Evolutionary conservation across 1,284 basidiomycete genomes (phyloP), one percentile per base, ranked within the genome.

Genomic region (Prillingera fragicola): DNA sequence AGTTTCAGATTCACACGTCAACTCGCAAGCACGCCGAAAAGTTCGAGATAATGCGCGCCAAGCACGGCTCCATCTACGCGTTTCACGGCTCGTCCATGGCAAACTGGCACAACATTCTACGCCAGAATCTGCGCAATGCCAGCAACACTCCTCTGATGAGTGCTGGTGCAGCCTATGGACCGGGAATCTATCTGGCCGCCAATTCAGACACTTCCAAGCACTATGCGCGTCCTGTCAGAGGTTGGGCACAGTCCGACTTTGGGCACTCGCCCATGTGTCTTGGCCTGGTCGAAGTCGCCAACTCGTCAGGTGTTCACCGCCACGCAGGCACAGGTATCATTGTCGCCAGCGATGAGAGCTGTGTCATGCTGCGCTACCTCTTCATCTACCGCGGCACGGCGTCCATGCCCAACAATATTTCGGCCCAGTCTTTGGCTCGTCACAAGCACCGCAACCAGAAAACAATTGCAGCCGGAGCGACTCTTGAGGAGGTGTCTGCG

Each of bases 81-180:
- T 49, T 49, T 29, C 42, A 49, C 34, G 42, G 47, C 21, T 37
- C 38, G 17, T 7, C 22, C 5, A 23, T 49, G 29, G 24, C n/a
- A 3, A 49, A 49, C 26, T 49, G 47, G 47, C 47, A 49, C 31
- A 49, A 44, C 29, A 44, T 49, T 15, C 38, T 49, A 19, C 47
- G 47, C 8, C 42, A 49, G 19, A 43, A 44, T 18, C 41, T 49
- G n/a, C 38, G 39, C 26, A 44, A 44, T n/a, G 47, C 47, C 3
- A 41, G 38, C 25, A 32, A 34, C 13, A 47, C 45, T 2, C 35
- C 35, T 9, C 13, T 42, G 15, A 47, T 47, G 45, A 33, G 28
- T 13, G 17, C 35, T n/a, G 45, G 40, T 15, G 39, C 39, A 1
- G 35, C 39, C n/a, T 41, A 29, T 15, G 45, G 39, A 23, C 31